Evolutionary conservation across 1,139 yeast species (phyloP).

Genomic region (Suzukiozyma palmioleophila): DNA sequence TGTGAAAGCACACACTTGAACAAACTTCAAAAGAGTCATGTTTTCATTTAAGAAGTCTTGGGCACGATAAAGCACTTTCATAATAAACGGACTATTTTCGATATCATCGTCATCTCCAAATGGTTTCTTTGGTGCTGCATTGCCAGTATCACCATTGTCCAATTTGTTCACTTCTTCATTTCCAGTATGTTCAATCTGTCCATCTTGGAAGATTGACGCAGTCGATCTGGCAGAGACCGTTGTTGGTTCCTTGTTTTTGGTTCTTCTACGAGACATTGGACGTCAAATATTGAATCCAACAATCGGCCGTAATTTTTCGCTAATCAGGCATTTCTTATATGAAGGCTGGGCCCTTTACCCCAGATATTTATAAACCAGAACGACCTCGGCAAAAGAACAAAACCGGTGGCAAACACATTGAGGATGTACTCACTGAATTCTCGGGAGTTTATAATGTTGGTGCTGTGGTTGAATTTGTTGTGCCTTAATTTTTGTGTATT

Average conservation of each 20-base stretch:
- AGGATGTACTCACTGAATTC: no score
- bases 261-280: constrained; percentile 4
- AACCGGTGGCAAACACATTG: no score
- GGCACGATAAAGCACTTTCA: constrained; percentile 24
- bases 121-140: constrained; percentile 1
- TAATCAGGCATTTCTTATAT: no score
- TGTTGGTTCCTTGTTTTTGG: constrained; percentile 5
- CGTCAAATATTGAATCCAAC: no score
- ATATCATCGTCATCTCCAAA: constrained; percentile 13
- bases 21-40: constrained; percentile 25
- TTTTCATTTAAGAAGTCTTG: constrained; percentile 41
- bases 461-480: no score
- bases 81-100: constrained; percentile 19
- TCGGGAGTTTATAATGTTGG: no score
- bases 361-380: no score
- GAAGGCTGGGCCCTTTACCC: no score
- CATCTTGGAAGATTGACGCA: constrained; percentile 18
- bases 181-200: constrained; percentile 10
- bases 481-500: no score
- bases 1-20: constrained; percentile 29
- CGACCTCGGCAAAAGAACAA: no score
- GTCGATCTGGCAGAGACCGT: constrained; percentile 13
- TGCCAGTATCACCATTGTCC: constrained; percentile 1
- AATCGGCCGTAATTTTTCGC: no score
- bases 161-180: constrained; percentile 3